These are phyloP conservation scores for Schizosaccharomyces cryophilus DNA, from an alignment of 805 yeast genomes.

Conservation along the genomic window DNA sequence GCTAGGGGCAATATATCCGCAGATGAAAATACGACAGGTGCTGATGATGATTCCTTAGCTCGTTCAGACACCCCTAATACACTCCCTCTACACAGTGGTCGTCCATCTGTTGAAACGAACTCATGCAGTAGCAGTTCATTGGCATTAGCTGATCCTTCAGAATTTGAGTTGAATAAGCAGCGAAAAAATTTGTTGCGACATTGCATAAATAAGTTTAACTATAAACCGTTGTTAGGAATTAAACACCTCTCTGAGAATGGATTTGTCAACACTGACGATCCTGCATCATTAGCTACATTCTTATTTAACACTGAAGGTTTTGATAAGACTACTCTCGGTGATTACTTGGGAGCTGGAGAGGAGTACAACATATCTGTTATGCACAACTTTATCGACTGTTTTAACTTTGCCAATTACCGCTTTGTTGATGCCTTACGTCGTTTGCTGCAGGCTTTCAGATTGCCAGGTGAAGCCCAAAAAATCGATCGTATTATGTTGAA, in stretches of 20 bases:
- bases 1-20: background rate
- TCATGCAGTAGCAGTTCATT: slow-evolving; percentile 1
- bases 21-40: background rate
- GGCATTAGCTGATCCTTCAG: slow-evolving; percentile 42
- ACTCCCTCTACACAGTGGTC: background rate
- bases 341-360: slow-evolving; percentile 73
- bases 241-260: slow-evolving; percentile 33
- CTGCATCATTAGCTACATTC: slow-evolving; percentile 50
- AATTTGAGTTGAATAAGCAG: slow-evolving; percentile 64
- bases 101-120: background rate
- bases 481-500: slow-evolving; percentile 91
- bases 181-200: slow-evolving; percentile 61
- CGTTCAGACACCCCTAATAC: background rate
- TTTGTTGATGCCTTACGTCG: slow-evolving; percentile 71
- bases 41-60: background rate
- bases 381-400: slow-evolving; percentile 79
- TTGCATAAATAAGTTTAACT: slow-evolving; percentile 57
- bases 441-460: slow-evolving; percentile 66
- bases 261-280: slow-evolving; percentile 35
- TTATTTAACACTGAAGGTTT: slow-evolving; percentile 43
- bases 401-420: slow-evolving; percentile 44
- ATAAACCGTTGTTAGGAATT: slow-evolving; percentile 63
- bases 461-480: slow-evolving; percentile 96
- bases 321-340: slow-evolving; percentile 71
- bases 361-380: slow-evolving; percentile 52